Evolutionary conservation across 1,139 yeast species (phyloP).

Genomic region (Saccharomycopsis hybrid): DNA sequence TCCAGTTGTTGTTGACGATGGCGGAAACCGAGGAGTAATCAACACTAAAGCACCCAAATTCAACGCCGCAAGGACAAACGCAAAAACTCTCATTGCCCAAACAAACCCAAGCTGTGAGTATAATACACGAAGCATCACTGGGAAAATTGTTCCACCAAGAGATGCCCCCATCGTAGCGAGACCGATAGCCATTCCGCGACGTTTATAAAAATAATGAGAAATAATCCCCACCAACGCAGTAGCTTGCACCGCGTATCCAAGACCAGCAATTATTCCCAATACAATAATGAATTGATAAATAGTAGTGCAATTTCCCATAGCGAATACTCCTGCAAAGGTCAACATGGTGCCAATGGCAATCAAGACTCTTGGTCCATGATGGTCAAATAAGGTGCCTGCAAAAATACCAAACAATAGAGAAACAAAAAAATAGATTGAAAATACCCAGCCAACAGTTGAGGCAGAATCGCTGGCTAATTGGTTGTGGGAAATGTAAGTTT

Average conservation of each 20-base stretch:
- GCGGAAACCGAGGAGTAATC: constrained; percentile 39
- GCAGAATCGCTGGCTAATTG: constrained; percentile 46
- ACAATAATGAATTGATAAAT: constrained; percentile 51
- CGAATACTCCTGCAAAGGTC: constrained; percentile 42
- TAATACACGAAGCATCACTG: constrained; percentile 48
- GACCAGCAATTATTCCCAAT: constrained; percentile 45
- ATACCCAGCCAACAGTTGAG: constrained; percentile 63
- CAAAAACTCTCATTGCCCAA: constrained; percentile 58
- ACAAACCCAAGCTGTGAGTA: constrained; percentile 47
- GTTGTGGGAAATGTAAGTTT: constrained; percentile 53
- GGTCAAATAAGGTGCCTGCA: constrained; percentile 49
- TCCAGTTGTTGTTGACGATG: constrained; percentile 20
- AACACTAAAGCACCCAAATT: constrained; percentile 36
- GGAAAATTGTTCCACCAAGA: constrained; percentile 57
- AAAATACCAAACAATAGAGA: constrained; percentile 52
- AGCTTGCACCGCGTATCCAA: constrained; percentile 51
- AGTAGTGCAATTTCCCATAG: constrained; percentile 41
- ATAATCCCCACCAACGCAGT: constrained; percentile 51
- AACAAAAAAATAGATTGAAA: constrained; percentile 54
- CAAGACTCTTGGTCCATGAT: constrained; percentile 41
- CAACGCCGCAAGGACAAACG: constrained; percentile 41
- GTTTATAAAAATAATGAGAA: constrained; percentile 50
- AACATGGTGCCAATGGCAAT: constrained; percentile 39
- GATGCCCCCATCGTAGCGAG: constrained; percentile 59
- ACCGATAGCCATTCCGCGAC: constrained; percentile 52